A percentile compares a stretch with the other conserved stretches of the same genome.
Evolutionary conservation across 495 filamentous ascomycete genomes (phyloP).

Genomic region (Annulohypoxylon stygium): DNA sequence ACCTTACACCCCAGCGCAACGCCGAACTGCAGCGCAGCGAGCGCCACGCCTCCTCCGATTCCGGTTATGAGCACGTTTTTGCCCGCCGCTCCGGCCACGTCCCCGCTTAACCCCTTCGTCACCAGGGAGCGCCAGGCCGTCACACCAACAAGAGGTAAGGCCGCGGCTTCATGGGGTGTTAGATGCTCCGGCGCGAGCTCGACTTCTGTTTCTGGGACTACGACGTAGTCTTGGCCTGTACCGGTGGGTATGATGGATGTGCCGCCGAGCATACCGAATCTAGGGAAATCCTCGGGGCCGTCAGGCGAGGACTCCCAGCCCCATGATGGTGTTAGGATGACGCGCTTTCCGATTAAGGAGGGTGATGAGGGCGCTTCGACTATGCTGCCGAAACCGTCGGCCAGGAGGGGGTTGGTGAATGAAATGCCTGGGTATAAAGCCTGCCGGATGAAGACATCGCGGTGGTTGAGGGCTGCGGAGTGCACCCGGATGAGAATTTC

Average conservation of each 20-base stretch:
- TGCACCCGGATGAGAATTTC: constrained; percentile 78
- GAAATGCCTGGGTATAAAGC: constrained; percentile 87
- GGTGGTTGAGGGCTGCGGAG: constrained; percentile 89
- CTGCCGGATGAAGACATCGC: constrained; percentile 91
- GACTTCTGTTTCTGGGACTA: constrained; percentile 77
- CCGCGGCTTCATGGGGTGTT: constrained; percentile 77
- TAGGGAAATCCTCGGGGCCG: constrained; percentile 75
- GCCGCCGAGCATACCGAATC: constrained; percentile 79
- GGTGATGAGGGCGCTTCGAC: constrained; percentile 66
- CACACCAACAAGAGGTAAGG: constrained; percentile 82
- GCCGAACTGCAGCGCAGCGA: constrained; percentile 77
- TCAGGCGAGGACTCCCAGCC: constrained; percentile 79
- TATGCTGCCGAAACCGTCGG: constrained; percentile 85
- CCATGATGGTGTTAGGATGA: constrained; percentile 77
- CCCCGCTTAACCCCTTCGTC: constrained; percentile 73
- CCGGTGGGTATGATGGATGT: constrained; percentile 70
- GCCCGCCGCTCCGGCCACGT: constrained; percentile 73
- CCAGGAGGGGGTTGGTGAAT: constrained; percentile 77
- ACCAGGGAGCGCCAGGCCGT: constrained; percentile 90
- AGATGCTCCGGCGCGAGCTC: constrained; percentile 81
- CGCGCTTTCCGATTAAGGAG: constrained; percentile 69
- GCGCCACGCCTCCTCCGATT: constrained; percentile 84
- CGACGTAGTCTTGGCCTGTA: constrained; percentile 76
- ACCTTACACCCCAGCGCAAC: constrained; percentile 73
- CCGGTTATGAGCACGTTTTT: constrained; percentile 79